phyloP scores from a whole-genome alignment of 345 rosid genomes.

The Gossypium arboreum region DNA sequence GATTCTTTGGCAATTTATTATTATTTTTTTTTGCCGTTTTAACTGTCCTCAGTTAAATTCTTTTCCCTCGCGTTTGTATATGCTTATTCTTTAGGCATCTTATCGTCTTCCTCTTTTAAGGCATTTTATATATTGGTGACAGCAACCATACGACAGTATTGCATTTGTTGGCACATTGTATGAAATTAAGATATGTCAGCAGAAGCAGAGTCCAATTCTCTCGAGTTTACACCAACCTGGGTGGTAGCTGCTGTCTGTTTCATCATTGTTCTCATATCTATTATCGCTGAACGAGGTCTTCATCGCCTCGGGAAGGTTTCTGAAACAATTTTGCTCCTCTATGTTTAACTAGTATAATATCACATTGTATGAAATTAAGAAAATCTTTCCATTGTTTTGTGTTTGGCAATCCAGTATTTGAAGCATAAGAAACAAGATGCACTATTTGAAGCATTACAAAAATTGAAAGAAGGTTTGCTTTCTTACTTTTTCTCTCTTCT shows the following conservation, averaged over 20 bases:
- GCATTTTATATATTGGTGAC: neutral
- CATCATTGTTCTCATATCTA: conserved; percentile 58
- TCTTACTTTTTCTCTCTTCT: neutral
- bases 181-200: conserved; percentile 28
- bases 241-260: conserved; percentile 71
- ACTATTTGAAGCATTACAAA: conserved; percentile 66
- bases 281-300: conserved; percentile 68
- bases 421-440: conserved; percentile 43
- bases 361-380: neutral
- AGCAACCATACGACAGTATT: neutral
- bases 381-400: neutral
- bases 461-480: conserved; percentile 68
- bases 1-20: neutral
- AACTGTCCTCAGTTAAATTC: conserved; percentile 6
- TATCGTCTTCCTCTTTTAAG: neutral
- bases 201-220: conserved; percentile 29
- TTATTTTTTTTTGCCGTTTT: neutral
- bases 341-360: neutral
- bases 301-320: conserved; percentile 73
- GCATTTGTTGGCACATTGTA: neutral
- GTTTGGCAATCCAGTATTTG: conserved; percentile 44
- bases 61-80: conserved; percentile 10
- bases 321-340: neutral
- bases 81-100: conserved; percentile 14
- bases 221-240: conserved; percentile 82